phyloP scores from a whole-genome alignment of 2,329 filamentous ascomycete genomes.

The Pseudopithomyces chartarum region DNA sequence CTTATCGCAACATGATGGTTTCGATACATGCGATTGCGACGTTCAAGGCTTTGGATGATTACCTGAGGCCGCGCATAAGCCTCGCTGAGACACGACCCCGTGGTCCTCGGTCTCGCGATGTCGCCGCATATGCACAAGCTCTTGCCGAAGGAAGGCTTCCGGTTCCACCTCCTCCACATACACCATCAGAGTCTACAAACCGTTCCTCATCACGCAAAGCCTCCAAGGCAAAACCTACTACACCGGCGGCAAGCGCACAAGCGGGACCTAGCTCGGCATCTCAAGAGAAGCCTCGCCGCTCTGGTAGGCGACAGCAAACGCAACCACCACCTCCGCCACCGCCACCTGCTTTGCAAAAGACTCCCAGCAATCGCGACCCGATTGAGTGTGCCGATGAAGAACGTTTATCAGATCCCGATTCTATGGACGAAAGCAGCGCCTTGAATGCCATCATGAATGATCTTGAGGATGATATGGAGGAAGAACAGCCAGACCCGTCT shows the following conservation, averaged over 20 bases:
- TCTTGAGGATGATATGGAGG: constrained; percentile 79
- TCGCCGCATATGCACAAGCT: constrained; percentile 80
- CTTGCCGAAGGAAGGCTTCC: constrained; percentile 52
- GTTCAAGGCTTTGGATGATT: constrained; percentile 96
- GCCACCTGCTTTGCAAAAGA: constrained; percentile 50
- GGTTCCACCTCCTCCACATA: constrained; percentile 41
- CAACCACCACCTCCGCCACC: constrained; percentile 59
- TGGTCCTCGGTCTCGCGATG: constrained; percentile 61
- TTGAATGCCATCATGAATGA: constrained; percentile 91
- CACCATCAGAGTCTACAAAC: constrained; percentile 38
- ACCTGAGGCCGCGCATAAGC: constrained; percentile 86
- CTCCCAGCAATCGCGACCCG: constrained; percentile 56
- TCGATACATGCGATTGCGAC: constrained; percentile 98
- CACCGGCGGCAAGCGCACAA: constrained; percentile 50
- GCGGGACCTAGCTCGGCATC: constrained; percentile 52
- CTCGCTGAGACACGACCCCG: constrained; percentile 72
- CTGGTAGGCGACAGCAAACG: constrained; percentile 60
- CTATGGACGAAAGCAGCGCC: constrained; percentile 65
- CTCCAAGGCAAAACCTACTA: constrained; percentile 35
- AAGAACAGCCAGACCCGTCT: constrained; percentile 76
- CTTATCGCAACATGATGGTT: constrained; percentile 95
- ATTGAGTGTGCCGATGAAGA: constrained; percentile 94
- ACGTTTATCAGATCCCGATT: constrained; percentile 75
- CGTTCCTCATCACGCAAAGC: constrained; percentile 34
- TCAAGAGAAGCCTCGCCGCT: constrained; percentile 69